These are phyloP conservation scores for Nitzschia sp. DNA, from an alignment of 108 stramenopile species.

Conservation along the genomic window DNA sequence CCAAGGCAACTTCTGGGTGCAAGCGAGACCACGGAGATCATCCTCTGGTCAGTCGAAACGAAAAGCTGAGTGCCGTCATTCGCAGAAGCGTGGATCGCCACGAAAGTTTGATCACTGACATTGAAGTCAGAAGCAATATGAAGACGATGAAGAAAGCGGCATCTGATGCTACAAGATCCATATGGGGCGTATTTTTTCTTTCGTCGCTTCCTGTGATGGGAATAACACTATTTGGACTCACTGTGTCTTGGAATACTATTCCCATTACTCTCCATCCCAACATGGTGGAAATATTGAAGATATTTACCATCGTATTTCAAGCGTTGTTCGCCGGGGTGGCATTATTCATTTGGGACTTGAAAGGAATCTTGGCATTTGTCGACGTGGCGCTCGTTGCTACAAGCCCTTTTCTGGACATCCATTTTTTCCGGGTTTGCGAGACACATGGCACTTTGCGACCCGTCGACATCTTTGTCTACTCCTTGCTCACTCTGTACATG, in stretches of 20 bases:
- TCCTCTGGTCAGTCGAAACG: neutral
- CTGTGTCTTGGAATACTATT: conserved; percentile 41
- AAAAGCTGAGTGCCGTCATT: neutral
- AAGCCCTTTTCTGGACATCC: conserved; percentile 31
- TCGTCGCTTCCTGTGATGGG: conserved; percentile 29
- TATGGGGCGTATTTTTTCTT: conserved; percentile 34
- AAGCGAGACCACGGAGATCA: neutral
- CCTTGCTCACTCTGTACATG: conserved; percentile 34
- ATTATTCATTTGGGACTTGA: conserved; percentile 29
- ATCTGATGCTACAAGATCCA: conserved; percentile 13
- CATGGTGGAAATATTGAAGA: conserved; percentile 27
- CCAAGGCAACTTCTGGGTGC: neutral
- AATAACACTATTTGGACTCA: conserved; percentile 26
- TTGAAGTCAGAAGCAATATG: neutral
- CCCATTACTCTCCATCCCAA: conserved; percentile 14
- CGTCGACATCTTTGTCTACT: conserved; percentile 5
- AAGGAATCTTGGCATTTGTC: conserved; percentile 25
- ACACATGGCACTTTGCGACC: conserved; percentile 1
- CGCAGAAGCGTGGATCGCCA: neutral
- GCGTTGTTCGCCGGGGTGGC: conserved; percentile 20
- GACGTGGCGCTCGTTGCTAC: conserved; percentile 28
- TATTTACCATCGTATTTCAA: conserved; percentile 38
- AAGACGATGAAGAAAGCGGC: conserved; percentile 1
- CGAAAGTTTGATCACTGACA: neutral
- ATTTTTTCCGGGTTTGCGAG: conserved; percentile 15